phyloP scores from a whole-genome alignment of 106 monocot species.

The Platanthera zijinensis region DNA sequence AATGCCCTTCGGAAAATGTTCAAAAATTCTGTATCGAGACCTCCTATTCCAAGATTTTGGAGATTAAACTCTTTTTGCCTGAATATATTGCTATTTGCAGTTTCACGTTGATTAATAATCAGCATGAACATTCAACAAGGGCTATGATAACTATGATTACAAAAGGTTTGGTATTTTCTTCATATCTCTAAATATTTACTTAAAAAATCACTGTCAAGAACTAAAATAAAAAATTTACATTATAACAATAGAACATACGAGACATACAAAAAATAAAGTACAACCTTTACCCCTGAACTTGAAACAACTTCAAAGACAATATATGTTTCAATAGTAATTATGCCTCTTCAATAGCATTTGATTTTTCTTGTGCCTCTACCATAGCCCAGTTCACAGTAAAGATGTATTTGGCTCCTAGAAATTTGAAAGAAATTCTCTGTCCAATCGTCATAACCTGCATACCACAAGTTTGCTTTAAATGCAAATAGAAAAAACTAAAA shows the following conservation, averaged over 20 bases:
- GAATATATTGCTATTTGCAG: slow-evolving; percentile 77
- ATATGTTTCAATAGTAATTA: slow-evolving; percentile 66
- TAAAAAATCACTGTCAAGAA: background rate
- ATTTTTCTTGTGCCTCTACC: slow-evolving; percentile 63
- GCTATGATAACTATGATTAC: background rate
- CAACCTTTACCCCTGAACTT: slow-evolving; percentile 92
- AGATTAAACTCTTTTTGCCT: slow-evolving; percentile 93
- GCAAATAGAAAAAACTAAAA: too few species aligned
- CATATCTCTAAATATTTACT: background rate
- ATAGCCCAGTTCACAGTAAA: slow-evolving; percentile 83
- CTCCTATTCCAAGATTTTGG: slow-evolving; percentile 88
- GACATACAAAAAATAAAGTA: slow-evolving; percentile 3
- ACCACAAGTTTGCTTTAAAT: too few species aligned
- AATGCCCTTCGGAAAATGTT: slow-evolving; percentile 97
- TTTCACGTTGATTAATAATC: slow-evolving; percentile 18
- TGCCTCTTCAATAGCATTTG: slow-evolving; percentile 48
- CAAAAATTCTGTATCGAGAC: slow-evolving; percentile 77
- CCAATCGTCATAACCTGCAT: slow-evolving; percentile 80
- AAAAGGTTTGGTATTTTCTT: background rate
- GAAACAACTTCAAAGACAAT: slow-evolving; percentile 79
- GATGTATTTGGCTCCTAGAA: slow-evolving; percentile 69
- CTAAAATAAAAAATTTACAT: background rate
- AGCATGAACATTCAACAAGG: slow-evolving; percentile 22
- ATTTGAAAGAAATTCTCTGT: slow-evolving; percentile 74
- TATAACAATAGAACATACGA: background rate